Conservation (phyloP, 768 basidiomycete species). For the Ramaria sp. region DNA sequence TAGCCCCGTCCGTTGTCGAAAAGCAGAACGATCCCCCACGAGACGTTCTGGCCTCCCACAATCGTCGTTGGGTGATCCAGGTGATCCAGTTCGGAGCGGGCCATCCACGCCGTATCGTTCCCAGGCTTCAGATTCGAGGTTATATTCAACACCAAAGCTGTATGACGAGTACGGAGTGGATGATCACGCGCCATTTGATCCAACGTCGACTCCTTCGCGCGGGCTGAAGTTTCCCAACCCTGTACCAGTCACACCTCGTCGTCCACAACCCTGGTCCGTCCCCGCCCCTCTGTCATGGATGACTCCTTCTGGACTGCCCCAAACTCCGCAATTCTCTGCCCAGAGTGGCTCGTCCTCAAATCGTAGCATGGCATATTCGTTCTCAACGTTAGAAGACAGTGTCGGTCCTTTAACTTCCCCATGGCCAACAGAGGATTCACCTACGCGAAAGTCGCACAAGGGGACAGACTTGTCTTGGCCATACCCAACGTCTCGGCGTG, state of each 20-base stretch:
- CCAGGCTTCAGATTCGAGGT: not conserved
- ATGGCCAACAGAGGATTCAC: not conserved
- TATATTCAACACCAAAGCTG: not conserved
- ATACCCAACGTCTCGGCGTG: not conserved
- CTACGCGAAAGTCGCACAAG: not conserved
- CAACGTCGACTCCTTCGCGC: slow-evolving; percentile 71
- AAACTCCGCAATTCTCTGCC: not conserved
- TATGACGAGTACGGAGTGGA: slow-evolving; percentile 13
- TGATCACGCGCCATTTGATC: slow-evolving; percentile 61
- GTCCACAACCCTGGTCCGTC: not conserved
- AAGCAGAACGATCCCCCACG: not conserved
- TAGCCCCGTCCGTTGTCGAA: not conserved
- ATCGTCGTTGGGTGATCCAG: not conserved
- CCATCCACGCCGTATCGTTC: not conserved
- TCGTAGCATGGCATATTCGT: not conserved
- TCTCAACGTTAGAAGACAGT: not conserved
- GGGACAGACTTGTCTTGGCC: not conserved
- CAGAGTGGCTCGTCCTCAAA: not conserved
- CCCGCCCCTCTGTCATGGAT: not conserved
- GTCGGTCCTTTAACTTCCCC: not conserved
- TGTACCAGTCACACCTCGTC: slow-evolving; percentile 4
- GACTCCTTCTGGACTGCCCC: not conserved
- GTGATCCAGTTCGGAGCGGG: not conserved
- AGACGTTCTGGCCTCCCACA: slow-evolving; percentile 1
- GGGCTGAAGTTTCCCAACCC: slow-evolving; percentile 42